Evolutionary conservation across 768 basidiomycete genomes (phyloP).

Genomic region (Kwoniella sp.): DNA sequence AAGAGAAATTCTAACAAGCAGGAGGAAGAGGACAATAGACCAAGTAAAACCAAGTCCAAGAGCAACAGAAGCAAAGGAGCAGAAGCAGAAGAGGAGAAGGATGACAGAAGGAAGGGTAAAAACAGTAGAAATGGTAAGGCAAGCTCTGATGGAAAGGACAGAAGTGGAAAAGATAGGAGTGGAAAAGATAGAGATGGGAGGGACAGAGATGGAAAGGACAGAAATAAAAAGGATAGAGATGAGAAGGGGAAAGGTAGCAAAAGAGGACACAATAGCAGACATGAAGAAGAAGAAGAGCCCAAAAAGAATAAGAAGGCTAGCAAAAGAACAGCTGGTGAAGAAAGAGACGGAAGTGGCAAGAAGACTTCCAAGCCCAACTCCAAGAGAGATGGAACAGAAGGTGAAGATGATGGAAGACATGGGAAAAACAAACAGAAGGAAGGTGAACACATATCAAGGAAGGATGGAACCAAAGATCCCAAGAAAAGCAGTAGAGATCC

Average conservation of each 20-base stretch:
- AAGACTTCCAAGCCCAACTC: not conserved
- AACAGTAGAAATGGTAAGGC: not conserved
- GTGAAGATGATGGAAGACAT: not conserved
- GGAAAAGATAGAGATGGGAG: not conserved
- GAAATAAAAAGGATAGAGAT: constrained; percentile 3
- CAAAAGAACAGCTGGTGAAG: not conserved
- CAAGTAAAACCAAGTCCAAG: not conserved
- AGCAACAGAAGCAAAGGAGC: not conserved
- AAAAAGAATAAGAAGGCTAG: constrained; percentile 5
- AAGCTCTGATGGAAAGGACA: not conserved
- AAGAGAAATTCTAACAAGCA: not conserved
- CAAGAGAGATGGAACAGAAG: not conserved
- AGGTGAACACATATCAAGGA: not conserved
- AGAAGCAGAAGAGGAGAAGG: constrained; percentile 4
- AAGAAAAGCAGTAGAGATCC: too few relatives aligned
- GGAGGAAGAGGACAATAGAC: constrained; percentile 18
- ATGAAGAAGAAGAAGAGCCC: not conserved
- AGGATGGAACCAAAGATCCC: not conserved
- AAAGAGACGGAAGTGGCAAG: not conserved
- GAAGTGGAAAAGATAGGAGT: constrained; percentile 4
- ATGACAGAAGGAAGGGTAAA: constrained; percentile 5
- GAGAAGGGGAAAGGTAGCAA: too few relatives aligned
- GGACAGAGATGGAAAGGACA: not conserved
- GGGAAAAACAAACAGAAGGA: not conserved
- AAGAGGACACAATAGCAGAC: not conserved